Conservation (phyloP, 352 stramenopile genomes). For the Phytopythium ostracodes region DNA sequence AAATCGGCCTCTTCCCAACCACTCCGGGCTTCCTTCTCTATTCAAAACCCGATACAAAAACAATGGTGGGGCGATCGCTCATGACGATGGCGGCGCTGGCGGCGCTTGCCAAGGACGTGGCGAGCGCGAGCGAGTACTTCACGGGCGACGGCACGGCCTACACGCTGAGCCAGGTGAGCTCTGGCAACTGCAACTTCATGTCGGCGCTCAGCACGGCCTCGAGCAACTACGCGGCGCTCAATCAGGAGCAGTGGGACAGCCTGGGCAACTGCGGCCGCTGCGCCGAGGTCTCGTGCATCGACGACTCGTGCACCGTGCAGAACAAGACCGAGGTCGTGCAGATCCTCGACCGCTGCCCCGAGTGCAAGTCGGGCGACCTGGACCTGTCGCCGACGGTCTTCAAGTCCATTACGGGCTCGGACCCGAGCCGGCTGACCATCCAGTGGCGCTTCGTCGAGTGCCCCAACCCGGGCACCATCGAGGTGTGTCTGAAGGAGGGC, state of each 20-base stretch:
- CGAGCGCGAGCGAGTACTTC: slow-evolving; percentile 24
- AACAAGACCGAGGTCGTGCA: slow-evolving; percentile 53
- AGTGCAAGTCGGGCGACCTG: slow-evolving; percentile 61
- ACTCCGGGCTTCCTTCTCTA: not conserved
- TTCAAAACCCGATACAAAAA: not conserved
- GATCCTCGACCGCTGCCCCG: slow-evolving; percentile 68
- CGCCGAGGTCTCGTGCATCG: slow-evolving; percentile 55
- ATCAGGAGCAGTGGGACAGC: slow-evolving; percentile 52
- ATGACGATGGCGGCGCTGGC: slow-evolving; percentile 12
- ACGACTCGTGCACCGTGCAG: slow-evolving; percentile 35
- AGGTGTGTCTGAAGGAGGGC: slow-evolving; percentile 68
- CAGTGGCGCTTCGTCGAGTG: slow-evolving; percentile 73
- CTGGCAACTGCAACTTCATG: slow-evolving; percentile 57
- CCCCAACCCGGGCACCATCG: slow-evolving; percentile 36
- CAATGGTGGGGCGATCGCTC: slow-evolving; percentile 1
- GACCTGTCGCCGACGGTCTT: slow-evolving; percentile 72
- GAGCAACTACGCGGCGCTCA: slow-evolving; percentile 70
- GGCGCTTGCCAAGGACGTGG: slow-evolving; percentile 5
- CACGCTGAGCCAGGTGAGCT: slow-evolving; percentile 26
- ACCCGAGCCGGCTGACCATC: slow-evolving; percentile 50
- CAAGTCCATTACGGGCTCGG: slow-evolving; percentile 56
- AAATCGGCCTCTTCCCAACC: slow-evolving; percentile 5
- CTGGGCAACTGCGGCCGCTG: slow-evolving; percentile 54
- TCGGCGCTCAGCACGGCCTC: slow-evolving; percentile 34
- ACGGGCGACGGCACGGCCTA: slow-evolving; percentile 43